Base-by-base conservation (phyloP, 2,329 filamentous ascomycete species). In the Trichoderma aggressivum region DNA sequence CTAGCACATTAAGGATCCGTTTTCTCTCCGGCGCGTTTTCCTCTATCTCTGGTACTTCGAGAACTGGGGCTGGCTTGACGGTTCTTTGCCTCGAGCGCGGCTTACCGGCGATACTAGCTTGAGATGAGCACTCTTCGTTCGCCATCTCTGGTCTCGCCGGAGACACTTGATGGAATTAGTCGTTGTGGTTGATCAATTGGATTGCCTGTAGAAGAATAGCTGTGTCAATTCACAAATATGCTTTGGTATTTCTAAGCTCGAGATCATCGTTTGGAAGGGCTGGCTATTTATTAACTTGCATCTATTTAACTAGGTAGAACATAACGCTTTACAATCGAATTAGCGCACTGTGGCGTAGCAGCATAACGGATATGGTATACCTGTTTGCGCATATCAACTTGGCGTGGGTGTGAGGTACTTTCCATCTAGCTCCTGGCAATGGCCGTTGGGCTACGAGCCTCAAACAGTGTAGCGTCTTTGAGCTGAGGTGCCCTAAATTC, bases 11-110 rank as follows among this genome's bases (percentile, higher is more conserved):
- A 26, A 88, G 73, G 1, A 87, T 80, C 12, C 86, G 80, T 76
- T 88, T 88, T 26, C 86, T 80, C 77, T 88, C 86, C 3, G 82
- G 79, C 1, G 86, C 84, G 77, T 88, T 82, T 26, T 87, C 80
- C 6, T 85, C 82, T 21, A 86, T 85, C 62, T 85, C 76, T 6
- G 86, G 85, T 7, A 87, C 81, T 1, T 79, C 78, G 7, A 87
- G 76, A 3, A 76, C n/a, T 6, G 81, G 78, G 3, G 82, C 80
- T 21, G 81, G 72, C 74, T 85, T 86, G 72, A 81, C 77, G 11
- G 78, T 72, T 47, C 84, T 75, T 70, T 86, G 84, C 56, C 84
- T 76, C 26, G 80, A 80, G 14, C 79, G 76, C 14, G 80, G 79
- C 50, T 72, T 75, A 18, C 71, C 66, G 16, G 73, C 36, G 16